Evolutionary conservation across 768 basidiomycete genomes (phyloP).

Genomic region (Trametes elegans): DNA sequence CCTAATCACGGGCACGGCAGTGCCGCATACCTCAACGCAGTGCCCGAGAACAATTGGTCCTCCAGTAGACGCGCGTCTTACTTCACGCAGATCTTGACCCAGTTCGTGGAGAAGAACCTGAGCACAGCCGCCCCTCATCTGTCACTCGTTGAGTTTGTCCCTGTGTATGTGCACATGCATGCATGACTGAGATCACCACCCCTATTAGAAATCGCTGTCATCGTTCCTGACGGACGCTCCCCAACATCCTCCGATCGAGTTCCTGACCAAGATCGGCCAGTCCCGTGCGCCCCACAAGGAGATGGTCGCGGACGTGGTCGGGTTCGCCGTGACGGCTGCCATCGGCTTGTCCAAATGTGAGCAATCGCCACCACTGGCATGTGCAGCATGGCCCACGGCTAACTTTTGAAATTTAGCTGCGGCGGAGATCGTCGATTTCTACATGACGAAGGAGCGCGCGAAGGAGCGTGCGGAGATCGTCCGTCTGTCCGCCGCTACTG

Average conservation of each 20-base stretch:
- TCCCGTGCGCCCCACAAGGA: slow-evolving; percentile 40
- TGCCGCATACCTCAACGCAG: slow-evolving; percentile 31
- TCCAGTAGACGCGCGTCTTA: slow-evolving; percentile 30
- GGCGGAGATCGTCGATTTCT: slow-evolving; percentile 53
- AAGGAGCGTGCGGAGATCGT: slow-evolving; percentile 40
- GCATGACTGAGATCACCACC: too few species aligned
- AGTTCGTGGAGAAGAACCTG: slow-evolving; percentile 28
- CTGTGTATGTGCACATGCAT: too few species aligned
- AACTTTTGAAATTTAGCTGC: too few species aligned
- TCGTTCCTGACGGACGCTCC: slow-evolving; percentile 14
- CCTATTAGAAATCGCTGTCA: neutral
- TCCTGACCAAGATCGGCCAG: slow-evolving; percentile 37
- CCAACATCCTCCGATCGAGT: slow-evolving; percentile 39
- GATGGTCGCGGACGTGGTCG: slow-evolving; percentile 43
- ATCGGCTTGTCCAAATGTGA: slow-evolving; percentile 47
- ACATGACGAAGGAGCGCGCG: slow-evolving; percentile 41
- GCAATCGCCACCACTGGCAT: neutral
- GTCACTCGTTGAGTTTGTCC: too few species aligned
- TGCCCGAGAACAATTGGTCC: slow-evolving; percentile 35
- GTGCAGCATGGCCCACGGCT: too few species aligned
- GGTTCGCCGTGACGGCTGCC: slow-evolving; percentile 46
- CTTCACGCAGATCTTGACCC: slow-evolving; percentile 32
- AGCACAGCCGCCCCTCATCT: slow-evolving; percentile 6
- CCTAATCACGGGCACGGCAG: neutral
- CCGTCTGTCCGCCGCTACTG: slow-evolving; percentile 33